phyloP scores from a whole-genome alignment of 768 basidiomycete genomes.

The Trametes elegans region DNA sequence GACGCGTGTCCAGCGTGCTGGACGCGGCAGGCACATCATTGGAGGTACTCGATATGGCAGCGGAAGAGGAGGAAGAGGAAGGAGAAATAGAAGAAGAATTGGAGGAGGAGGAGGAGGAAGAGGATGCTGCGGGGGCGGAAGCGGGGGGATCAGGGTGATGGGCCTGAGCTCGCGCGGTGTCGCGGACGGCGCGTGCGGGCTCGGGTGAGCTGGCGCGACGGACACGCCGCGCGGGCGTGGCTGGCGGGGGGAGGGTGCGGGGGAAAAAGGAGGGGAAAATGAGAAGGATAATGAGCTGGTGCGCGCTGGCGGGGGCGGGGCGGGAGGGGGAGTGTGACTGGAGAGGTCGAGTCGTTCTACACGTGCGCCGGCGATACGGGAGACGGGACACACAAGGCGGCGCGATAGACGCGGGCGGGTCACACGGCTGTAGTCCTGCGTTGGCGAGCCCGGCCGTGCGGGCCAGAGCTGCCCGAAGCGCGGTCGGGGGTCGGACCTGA shows the following conservation, averaged over 20 bases:
- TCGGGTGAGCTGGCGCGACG: conserved; percentile 6
- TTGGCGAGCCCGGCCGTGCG: conserved; percentile 11
- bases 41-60: conserved; percentile 80
- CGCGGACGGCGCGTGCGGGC: background rate
- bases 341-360: background rate
- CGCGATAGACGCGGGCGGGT: conserved; percentile 16
- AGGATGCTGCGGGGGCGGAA: conserved; percentile 17
- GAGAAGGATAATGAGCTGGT: background rate
- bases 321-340: background rate
- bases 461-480: conserved; percentile 4
- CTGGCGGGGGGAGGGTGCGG: background rate
- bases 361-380: conserved; percentile 22
- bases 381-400: conserved; percentile 1
- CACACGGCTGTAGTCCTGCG: conserved; percentile 14
- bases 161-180: background rate
- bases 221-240: background rate
- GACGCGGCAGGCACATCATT: conserved; percentile 59
- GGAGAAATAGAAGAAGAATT: conserved; percentile 30
- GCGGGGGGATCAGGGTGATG: conserved; percentile 14
- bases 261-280: background rate
- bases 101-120: conserved; percentile 27
- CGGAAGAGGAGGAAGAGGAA: conserved; percentile 37
- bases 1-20: conserved; percentile 74
- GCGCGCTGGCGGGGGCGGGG: background rate
- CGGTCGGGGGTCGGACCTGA: conserved; percentile 21